These are phyloP conservation scores for Cryptosporidium felis DNA, from an alignment of 169 alveolate species.

Conservation along the genomic window DNA sequence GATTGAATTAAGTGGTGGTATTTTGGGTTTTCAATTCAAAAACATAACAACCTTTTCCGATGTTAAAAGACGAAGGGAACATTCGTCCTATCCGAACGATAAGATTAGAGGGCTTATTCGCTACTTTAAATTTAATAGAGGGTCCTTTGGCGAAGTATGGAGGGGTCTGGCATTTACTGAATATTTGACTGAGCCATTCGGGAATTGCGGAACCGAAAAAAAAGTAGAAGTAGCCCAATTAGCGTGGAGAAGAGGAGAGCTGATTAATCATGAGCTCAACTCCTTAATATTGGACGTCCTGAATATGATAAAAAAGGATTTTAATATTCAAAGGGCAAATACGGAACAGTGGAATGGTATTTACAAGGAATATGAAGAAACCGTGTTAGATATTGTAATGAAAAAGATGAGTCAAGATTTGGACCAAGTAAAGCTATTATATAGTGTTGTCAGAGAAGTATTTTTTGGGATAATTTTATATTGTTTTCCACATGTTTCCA, in stretches of 20 bases:
- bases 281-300: slow-evolving; percentile 32
- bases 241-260: slow-evolving; percentile 60
- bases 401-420: slow-evolving; percentile 30
- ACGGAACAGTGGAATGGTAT: background rate
- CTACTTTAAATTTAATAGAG: slow-evolving; percentile 45
- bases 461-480: slow-evolving; percentile 55
- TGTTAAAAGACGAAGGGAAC: background rate
- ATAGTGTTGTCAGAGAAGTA: slow-evolving; percentile 47
- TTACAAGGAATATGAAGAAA: background rate
- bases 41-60: background rate
- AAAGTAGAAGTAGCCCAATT: background rate
- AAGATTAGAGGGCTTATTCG: slow-evolving; percentile 21
- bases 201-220: slow-evolving; percentile 14
- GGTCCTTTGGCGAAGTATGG: slow-evolving; percentile 70
- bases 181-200: slow-evolving; percentile 26
- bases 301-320: slow-evolving; percentile 1
- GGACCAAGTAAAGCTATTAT: background rate
- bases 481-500: slow-evolving; percentile 52
- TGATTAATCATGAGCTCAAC: slow-evolving; percentile 19
- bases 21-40: background rate
- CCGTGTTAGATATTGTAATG: slow-evolving; percentile 49
- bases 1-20: background rate
- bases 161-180: slow-evolving; percentile 62
- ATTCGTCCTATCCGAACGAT: background rate
- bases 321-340: background rate